Evolutionary conservation across 225 moss, liverwort and hornwort genomes (phyloP), one percentile per base, ranked within the genome.

Genomic region (Physcomitrellopsis africana): DNA sequence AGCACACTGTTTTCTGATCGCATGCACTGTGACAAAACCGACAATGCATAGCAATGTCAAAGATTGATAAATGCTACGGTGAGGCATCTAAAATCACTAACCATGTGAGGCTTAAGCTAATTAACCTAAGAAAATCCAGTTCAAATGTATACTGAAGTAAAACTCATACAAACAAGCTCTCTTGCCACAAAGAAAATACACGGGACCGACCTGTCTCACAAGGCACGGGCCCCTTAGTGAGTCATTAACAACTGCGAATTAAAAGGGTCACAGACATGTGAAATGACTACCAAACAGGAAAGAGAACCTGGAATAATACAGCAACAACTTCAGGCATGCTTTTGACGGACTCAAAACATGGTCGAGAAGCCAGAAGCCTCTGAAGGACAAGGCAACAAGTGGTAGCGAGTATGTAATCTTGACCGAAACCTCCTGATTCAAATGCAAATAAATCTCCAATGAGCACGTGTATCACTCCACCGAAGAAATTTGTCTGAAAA

Each of bases 311-410:
- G 72, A 92, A 84, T 44, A 99, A 74, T 46, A 92, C 82, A 62
- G 86, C 69, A 17, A 87, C 74, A 75, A 99, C 87, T 76, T 99
- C 95, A 55, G 89, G 87, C 90, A 93, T 90, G 52, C 87, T 84
- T 74, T 81, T 93, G 27, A 90, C 87, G 48, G 95, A 87, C 73
- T 95, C 97, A 69, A 99, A 99, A 68, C 97, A 99, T 12, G 83
- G 82, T 82, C 85, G 89, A 72, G 97, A 99, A 72, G 93, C 82
- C 58, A 95, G 78, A 75, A 99, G 94, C 77, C 95, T 99, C 79
- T 94, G 95, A 72, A 99, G 89, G 51, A 99, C 97, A 76, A 99
- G 84, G 85, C 97, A 99, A 79, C 97, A 99, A 12, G 97, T 95
- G 81, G 97, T 93, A 57, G 97, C 95, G 82, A 84, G 83, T 16